Base-by-base conservation (phyloP, 2,329 filamentous ascomycete species). In the Endoconidiophora laricicola region DNA sequence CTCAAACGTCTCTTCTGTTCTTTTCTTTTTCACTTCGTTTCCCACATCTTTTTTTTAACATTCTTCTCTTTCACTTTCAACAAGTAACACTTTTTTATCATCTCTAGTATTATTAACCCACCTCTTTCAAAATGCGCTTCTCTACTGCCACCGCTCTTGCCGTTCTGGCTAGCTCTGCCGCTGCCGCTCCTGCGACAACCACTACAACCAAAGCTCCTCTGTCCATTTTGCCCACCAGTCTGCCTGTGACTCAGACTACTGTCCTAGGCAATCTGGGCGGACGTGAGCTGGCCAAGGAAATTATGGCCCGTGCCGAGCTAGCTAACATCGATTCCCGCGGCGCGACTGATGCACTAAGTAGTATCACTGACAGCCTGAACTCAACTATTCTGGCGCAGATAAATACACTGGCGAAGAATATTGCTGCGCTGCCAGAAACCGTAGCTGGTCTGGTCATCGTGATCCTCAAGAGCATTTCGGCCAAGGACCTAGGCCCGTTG, bases 91-190 rank as follows among this genome's bases (percentile, higher is more conserved):
- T 33, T 33, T 36, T 46, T 42, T 46, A 12, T 46, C 20, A 33
- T 10, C 12, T 33, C 26, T 33, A 18, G 16, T 18, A 6, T 10
- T 51, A 42, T 39, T 24, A 44, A 20, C 33, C 22, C 6, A 33
- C 16, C 16, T 26, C 14, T 39, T 37, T 49, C 47, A 53, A 46
- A 39, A 53, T 53, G 51, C 51, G 47, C 24, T 50, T 49, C 47
- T 49, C 45, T 38, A 14, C 49, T 26, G 49, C 49, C 23, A n/a
- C 48, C 18, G 43, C 48, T 18, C 6, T 49, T 29, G 10, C 42
- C 36, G 36, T 50, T 2, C 44, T 50, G 23, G 50, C 40, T n/a
- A 44, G 18, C 45, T 55, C 38, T 38, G 47, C 46, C 46, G 38
- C 41, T 33, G 46, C 36, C 26, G 50, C 33, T 39, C 52, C 50